phyloP scores from a whole-genome alignment of 2,329 filamentous ascomycete genomes.

The Fusarium buxicola region DNA sequence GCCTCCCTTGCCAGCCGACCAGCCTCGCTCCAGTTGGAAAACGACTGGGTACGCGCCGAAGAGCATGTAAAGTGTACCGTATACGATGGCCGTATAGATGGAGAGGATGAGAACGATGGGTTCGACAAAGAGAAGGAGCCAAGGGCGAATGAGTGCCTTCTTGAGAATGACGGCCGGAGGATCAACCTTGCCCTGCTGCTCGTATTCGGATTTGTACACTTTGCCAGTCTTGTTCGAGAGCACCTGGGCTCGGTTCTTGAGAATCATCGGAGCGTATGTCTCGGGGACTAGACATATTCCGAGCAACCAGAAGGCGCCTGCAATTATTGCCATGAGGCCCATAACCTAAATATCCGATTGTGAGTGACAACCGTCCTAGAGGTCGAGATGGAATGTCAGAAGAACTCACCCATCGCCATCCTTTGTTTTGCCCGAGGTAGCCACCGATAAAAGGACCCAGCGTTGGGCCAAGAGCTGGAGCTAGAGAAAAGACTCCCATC shows the following conservation, averaged over 20 bases:
- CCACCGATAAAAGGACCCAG: conserved; percentile 71
- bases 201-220: conserved; percentile 63
- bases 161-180: conserved; percentile 61
- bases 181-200: conserved; percentile 57
- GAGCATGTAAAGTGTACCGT: conserved; percentile 65
- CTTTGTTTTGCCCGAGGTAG: conserved; percentile 68
- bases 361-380: not conserved
- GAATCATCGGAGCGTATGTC: conserved; percentile 68
- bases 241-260: conserved; percentile 62
- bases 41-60: conserved; percentile 70
- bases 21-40: conserved; percentile 68
- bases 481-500: conserved; percentile 69
- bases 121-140: conserved; percentile 72
- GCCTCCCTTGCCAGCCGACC: conserved; percentile 67
- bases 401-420: conserved; percentile 66
- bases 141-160: conserved; percentile 69
- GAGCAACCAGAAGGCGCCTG: conserved; percentile 66
- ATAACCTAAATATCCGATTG: conserved; percentile 56
- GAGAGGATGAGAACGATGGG: conserved; percentile 73
- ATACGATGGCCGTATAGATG: conserved; percentile 71
- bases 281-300: conserved; percentile 65
- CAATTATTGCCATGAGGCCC: conserved; percentile 71
- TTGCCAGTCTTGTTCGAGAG: conserved; percentile 65
- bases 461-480: conserved; percentile 72
- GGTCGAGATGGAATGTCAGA: rapidly evolving